phyloP scores from a whole-genome alignment of 805 yeast genomes.

The Spathaspora gorwiae region DNA sequence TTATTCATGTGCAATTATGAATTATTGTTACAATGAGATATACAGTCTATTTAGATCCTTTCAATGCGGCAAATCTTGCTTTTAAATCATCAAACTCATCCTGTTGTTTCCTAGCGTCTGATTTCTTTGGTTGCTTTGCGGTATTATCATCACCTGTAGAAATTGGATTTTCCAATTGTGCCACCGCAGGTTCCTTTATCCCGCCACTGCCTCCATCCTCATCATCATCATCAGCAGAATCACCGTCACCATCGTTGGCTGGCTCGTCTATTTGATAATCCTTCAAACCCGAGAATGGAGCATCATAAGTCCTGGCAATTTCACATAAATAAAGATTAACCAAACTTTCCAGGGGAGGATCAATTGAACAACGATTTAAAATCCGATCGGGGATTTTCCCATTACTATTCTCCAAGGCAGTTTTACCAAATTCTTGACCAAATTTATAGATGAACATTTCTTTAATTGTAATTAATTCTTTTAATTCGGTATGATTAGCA shows the following conservation, averaged over 20 bases:
- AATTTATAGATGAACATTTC: constrained; percentile 60
- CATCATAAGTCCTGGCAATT: constrained; percentile 75
- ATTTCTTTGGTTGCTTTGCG: constrained; percentile 12
- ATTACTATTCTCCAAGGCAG: constrained; percentile 47
- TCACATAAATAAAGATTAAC: constrained; percentile 71
- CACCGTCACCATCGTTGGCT: constrained; percentile 18
- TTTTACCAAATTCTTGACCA: constrained; percentile 62
- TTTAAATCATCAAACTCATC: constrained; percentile 61
- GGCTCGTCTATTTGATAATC: constrained; percentile 17
- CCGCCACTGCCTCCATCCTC: constrained; percentile 9
- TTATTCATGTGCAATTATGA: no score
- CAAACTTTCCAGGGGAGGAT: constrained; percentile 61
- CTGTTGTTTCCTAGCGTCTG: constrained; percentile 28
- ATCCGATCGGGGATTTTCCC: constrained; percentile 66
- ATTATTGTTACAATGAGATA: no score
- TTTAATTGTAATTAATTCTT: constrained; percentile 57
- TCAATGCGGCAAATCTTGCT: constrained; percentile 76
- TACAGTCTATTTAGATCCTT: constrained; percentile 12
- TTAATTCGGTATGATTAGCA: constrained; percentile 69
- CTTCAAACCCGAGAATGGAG: constrained; percentile 58
- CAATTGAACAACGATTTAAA: constrained; percentile 54
- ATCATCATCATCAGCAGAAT: constrained; percentile 24
- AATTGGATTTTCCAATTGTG: constrained; percentile 26
- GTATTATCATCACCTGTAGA: constrained; percentile 11
- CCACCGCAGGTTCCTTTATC: constrained; percentile 6